These are phyloP conservation scores for Russula brevipes DNA, from an alignment of 768 basidiomycete species.

Conservation along the genomic window DNA sequence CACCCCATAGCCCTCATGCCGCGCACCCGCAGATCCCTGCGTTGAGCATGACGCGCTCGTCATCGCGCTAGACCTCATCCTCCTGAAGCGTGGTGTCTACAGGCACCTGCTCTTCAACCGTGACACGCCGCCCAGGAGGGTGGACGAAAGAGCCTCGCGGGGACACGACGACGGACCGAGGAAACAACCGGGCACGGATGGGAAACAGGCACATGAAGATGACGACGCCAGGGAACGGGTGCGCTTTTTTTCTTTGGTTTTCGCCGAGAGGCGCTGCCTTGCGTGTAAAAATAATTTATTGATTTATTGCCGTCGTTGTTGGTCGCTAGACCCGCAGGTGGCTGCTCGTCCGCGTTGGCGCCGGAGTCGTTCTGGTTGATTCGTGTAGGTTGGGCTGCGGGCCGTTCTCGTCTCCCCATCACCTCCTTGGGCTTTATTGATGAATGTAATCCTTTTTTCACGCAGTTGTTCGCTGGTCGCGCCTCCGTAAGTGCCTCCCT, in stretches of 20 bases:
- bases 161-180: not conserved
- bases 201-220: constrained; percentile 30
- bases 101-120: constrained; percentile 79
- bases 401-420: constrained; percentile 8
- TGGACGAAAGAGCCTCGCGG: constrained; percentile 12
- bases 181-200: constrained; percentile 15
- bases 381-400: constrained; percentile 50
- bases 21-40: constrained; percentile 75
- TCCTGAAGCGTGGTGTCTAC: constrained; percentile 78
- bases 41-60: constrained; percentile 77
- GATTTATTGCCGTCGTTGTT: not conserved
- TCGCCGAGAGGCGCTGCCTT: not conserved
- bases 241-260: not conserved
- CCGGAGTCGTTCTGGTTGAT: constrained; percentile 56
- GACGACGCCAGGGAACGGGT: constrained; percentile 15
- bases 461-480: constrained; percentile 74
- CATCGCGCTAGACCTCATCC: constrained; percentile 71
- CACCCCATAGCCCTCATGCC: constrained; percentile 47
- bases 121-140: constrained; percentile 56
- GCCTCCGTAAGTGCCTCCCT: constrained; percentile 45
- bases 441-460: not conserved
- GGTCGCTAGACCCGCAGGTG: constrained; percentile 51
- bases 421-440: constrained; percentile 1
- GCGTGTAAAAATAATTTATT: not conserved
- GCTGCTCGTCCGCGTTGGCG: constrained; percentile 55